Conservation (phyloP, 192 early-diverging fungal species). For the Backusella morwellensis region DNA sequence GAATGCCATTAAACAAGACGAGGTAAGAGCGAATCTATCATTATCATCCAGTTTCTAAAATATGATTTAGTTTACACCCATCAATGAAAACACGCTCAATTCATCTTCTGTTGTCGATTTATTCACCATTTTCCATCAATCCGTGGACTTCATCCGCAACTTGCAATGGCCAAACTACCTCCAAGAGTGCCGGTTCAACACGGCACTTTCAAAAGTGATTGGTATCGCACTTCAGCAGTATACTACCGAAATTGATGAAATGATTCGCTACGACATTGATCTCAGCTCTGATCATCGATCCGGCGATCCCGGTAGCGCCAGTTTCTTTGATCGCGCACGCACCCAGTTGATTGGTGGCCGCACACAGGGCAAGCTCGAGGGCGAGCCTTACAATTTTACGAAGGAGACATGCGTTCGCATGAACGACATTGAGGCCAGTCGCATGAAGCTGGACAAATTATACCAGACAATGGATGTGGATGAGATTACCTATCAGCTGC, state of each 20-base stretch:
- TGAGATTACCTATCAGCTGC: slow-evolving; percentile 42
- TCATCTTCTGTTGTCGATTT: slow-evolving; percentile 81
- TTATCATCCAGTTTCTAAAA: too few species aligned
- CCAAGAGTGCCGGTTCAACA: slow-evolving; percentile 61
- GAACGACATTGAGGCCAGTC: slow-evolving; percentile 57
- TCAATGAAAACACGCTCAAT: slow-evolving; percentile 50
- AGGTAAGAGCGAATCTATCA: slow-evolving; percentile 36
- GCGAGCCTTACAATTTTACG: slow-evolving; percentile 46
- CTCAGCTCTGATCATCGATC: slow-evolving; percentile 10
- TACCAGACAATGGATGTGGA: slow-evolving; percentile 59
- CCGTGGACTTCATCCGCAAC: slow-evolving; percentile 65
- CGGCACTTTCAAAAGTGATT: slow-evolving; percentile 64
- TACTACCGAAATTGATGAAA: slow-evolving; percentile 44
- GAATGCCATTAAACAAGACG: slow-evolving; percentile 62
- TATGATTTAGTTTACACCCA: slow-evolving; percentile 46
- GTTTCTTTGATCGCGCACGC: slow-evolving; percentile 25
- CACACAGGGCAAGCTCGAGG: neutral
- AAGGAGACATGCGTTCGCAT: slow-evolving; percentile 52
- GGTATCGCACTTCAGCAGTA: slow-evolving; percentile 65
- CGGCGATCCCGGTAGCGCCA: neutral
- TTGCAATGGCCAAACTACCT: slow-evolving; percentile 62
- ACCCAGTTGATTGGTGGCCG: slow-evolving; percentile 24
- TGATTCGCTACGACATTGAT: slow-evolving; percentile 45
- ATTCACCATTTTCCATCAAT: slow-evolving; percentile 74
- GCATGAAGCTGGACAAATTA: slow-evolving; percentile 47